Base-by-base conservation (phyloP, 2,329 filamentous ascomycete species). In the Mollisia scopiformis region DNA sequence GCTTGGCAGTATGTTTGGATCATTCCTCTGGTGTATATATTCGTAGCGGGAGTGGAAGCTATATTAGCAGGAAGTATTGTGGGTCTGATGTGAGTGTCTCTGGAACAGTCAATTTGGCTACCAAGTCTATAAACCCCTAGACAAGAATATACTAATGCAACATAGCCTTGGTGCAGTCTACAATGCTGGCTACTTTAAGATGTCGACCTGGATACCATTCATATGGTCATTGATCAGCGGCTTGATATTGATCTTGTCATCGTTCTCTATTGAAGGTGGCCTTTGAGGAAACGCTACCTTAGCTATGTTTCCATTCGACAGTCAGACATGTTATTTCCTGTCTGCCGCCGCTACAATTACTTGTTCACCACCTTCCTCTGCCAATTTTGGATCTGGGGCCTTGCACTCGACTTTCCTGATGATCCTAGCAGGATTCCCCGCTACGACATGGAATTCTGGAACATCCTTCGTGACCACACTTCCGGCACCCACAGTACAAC, bases 381-480 rank as follows among this genome's bases (percentile, higher is more conserved):
- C 27, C 16, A 67, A 27, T 21, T 49, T 61, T 51, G 67, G 70
- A 66, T 73, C 68, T 21, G 65, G 60, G 39, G 62, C 69, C 21
- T 71, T 68, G 2, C 76, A 74, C 58, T 76, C 74, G 57, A 77
- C 71, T 57, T 71, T 78, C 61, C 69, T 78, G 54, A 90, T 74
- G 16, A 89, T 74, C 52, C 79, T 81, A 11, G 88, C 88, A 37
- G 89, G 89, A 67, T 90, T 91, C 0, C 89, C 89, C 19, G 80
- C 88, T 0, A 86, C 87, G 13, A 88, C 80, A 8, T 81, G 82
- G 64, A 85, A 87, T 7, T 84, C 81, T 4, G 85, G 82, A n/a
- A 91, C 83, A 73, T 89, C 80, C 77, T 89, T 95, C 2, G 91
- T 95, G 25, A 96, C 92, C 3, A 96, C 90, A 72, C 88, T 92